Conservation (phyloP, 2,329 filamentous ascomycete genomes). For the Diplodia intermedia region DNA sequence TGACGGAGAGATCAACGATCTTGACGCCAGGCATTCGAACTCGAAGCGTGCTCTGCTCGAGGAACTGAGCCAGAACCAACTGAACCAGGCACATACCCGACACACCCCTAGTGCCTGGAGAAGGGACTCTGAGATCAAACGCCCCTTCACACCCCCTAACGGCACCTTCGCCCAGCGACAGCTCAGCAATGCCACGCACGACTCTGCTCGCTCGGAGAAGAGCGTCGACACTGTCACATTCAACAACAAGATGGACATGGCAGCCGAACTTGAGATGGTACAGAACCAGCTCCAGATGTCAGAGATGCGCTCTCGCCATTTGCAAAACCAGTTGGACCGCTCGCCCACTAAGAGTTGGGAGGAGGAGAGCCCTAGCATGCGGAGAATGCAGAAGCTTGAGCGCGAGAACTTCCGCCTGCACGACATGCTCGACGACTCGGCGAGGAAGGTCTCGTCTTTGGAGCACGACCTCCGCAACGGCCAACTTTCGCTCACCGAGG, state of each 20-base stretch:
- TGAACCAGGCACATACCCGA: slow-evolving; percentile 56
- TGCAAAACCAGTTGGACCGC: slow-evolving; percentile 84
- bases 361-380: slow-evolving; percentile 79
- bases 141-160: slow-evolving; percentile 70
- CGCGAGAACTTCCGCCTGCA: slow-evolving; percentile 90
- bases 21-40: slow-evolving; percentile 66
- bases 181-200: slow-evolving; percentile 65
- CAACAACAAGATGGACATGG: slow-evolving; percentile 89
- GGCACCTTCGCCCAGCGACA: slow-evolving; percentile 75
- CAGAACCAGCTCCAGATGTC: slow-evolving; percentile 93
- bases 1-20: slow-evolving; percentile 72
- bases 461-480: slow-evolving; percentile 87
- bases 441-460: slow-evolving; percentile 87
- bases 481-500: slow-evolving; percentile 85
- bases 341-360: slow-evolving; percentile 69
- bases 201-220: slow-evolving; percentile 83
- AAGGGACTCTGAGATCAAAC: slow-evolving; percentile 64
- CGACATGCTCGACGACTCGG: slow-evolving; percentile 92
- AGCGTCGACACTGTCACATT: slow-evolving; percentile 84
- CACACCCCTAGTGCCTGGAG: slow-evolving; percentile 77
- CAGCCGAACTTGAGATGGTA: slow-evolving; percentile 86
- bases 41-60: slow-evolving; percentile 79
- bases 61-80: slow-evolving; percentile 85
- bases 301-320: slow-evolving; percentile 93
- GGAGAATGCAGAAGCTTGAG: slow-evolving; percentile 88